phyloP scores from a whole-genome alignment of 139 green algal species.

The Zygnema cylindricum region DNA sequence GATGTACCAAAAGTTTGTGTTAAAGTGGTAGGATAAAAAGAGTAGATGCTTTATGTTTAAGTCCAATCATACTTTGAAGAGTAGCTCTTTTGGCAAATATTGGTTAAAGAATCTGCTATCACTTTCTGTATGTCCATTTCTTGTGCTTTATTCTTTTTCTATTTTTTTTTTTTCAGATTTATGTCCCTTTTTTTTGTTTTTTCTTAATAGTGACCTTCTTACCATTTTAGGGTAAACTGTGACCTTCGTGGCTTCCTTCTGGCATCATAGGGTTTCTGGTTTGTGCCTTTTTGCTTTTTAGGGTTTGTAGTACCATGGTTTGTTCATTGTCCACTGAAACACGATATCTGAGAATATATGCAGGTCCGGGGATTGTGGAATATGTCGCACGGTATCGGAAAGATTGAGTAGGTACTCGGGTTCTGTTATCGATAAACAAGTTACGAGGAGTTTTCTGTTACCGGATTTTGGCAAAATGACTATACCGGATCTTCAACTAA shows the following conservation, averaged over 20 bases:
- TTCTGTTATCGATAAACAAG: background rate
- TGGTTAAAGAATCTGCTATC: too few species aligned
- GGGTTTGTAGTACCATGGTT: background rate
- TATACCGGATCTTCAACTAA: background rate
- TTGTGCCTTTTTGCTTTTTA: background rate
- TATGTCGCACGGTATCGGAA: slow-evolving; percentile 4
- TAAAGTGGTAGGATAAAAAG: too few species aligned
- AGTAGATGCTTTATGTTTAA: too few species aligned
- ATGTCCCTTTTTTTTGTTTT: background rate
- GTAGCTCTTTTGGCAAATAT: too few species aligned
- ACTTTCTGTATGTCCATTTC: too few species aligned
- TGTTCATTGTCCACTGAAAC: background rate
- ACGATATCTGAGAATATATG: background rate
- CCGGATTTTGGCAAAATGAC: background rate
- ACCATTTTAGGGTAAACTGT: too few species aligned
- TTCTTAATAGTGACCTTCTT: background rate
- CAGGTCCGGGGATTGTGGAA: slow-evolving; percentile 19
- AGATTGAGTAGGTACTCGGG: slow-evolving; percentile 13
- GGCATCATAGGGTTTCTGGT: background rate
- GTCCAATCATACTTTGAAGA: too few species aligned
- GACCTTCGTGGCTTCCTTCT: background rate
- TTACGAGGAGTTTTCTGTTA: background rate
- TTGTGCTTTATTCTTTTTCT: background rate
- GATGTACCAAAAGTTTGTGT: background rate
- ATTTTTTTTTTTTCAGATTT: background rate